Base-by-base conservation (phyloP, 495 filamentous ascomycete genomes). In the Aspergillus sclerotioniger region DNA sequence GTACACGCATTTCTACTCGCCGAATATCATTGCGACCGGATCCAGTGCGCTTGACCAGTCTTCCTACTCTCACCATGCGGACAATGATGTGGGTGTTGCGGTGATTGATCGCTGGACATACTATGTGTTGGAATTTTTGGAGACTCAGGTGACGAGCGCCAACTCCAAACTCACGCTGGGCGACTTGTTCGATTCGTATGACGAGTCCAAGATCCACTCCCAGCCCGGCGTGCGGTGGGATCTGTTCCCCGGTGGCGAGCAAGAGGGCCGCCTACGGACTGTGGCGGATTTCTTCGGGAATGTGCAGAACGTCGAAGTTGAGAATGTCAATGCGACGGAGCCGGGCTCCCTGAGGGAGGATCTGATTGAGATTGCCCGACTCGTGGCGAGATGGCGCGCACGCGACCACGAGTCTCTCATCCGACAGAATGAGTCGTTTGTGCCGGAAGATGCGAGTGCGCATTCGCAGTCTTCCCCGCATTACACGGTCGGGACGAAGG, bases 21-120 rank as follows among this genome's bases (percentile, higher is more conserved):
- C 94, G 21, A 96, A 96, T 57, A 96, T 98, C 62, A 88, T 98
- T 57, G 95, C 95, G 2, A 98, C 94, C 0, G 94, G 94, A 8
- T 93, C 89, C 54, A 92, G 88, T 35, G 91, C 92, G 71, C 87
- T 96, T 53, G 92, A 98, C 68, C 89, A 98, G 72, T 94, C 89
- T 8, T 92, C 88, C 0, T 98, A 98, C 68, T 94, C 90, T 3
- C 94, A 98, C 73, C 94, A 98, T 71, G 95, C 93, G 35, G 94
- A 98, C 74, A 94, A 93, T 71, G 94, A 98, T 67, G 90, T 98
- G 33, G 94, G 94, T 17, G 95, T 98, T 9, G 94, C 94, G 17
- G 94, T 98, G 51, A 98, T 98, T 63, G 94, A 98, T 71, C 87
- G 94, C 12, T 98, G 94, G 79, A 98, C 94, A 6, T 98, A 98